A percentile compares a stretch with the other conserved stretches of the same genome.
phyloP scores from a whole-genome alignment of 2,329 filamentous ascomycete species.

The Apiospora sp. region DNA sequence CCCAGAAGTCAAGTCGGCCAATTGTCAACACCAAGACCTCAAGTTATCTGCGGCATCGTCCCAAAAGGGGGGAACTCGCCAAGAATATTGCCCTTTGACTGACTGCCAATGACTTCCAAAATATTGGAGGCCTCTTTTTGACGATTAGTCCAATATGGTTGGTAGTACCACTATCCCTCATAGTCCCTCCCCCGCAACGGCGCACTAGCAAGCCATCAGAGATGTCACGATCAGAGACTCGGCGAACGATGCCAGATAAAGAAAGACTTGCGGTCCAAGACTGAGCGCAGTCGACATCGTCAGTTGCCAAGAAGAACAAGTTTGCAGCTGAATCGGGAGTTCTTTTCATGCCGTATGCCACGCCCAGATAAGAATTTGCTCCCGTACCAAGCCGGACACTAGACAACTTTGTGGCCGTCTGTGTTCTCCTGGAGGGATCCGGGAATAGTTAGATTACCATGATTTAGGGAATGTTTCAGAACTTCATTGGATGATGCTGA shows the following conservation, averaged over 20 bases:
- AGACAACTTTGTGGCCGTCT: neutral
- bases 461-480: neutral
- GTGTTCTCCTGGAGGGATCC: neutral
- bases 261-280: constrained; percentile 8
- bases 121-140: neutral
- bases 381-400: neutral
- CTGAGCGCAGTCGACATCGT: neutral
- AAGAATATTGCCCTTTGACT: neutral
- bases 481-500: neutral
- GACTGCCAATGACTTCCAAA: neutral
- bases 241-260: neutral
- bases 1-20: neutral
- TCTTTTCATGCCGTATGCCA: neutral
- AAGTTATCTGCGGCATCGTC: neutral
- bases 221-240: neutral
- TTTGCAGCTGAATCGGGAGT: neutral
- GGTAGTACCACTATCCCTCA: neutral
- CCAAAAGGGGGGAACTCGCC: neutral
- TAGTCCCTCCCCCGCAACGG: neutral
- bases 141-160: neutral
- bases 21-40: neutral
- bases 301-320: neutral
- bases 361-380: neutral
- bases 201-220: neutral
- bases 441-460: neutral